A percentile compares a stretch with the other conserved stretches of the same genome.
Conservation (phyloP, 2,329 filamentous ascomycete species). For the Sphaerulina musiva region DNA sequence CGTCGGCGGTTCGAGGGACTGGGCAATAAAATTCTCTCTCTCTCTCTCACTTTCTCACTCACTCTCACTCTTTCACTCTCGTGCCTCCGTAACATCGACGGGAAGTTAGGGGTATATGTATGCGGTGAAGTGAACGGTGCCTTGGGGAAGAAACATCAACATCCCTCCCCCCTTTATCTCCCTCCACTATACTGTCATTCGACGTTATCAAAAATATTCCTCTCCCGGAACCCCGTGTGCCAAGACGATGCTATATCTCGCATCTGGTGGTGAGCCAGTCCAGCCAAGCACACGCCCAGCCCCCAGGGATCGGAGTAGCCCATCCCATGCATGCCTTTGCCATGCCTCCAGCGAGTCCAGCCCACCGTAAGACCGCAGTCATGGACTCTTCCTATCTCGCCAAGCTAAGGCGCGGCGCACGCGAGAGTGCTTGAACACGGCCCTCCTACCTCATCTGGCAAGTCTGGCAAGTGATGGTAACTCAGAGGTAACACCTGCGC, state of each 20-base stretch:
- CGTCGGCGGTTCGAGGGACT: too few relatives aligned
- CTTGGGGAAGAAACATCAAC: too few relatives aligned
- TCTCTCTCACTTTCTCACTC: too few relatives aligned
- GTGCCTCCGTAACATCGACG: too few relatives aligned
- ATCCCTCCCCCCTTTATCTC: too few relatives aligned
- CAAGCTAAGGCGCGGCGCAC: not conserved
- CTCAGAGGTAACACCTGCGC: not conserved
- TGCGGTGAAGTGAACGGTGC: too few relatives aligned
- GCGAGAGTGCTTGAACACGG: constrained; percentile 5
- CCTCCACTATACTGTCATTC: too few relatives aligned
- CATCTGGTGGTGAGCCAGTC: constrained; percentile 6
- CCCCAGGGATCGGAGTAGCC: constrained; percentile 1
- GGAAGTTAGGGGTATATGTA: too few relatives aligned
- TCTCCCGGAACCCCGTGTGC: not conserved
- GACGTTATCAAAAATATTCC: too few relatives aligned
- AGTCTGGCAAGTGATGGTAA: not conserved
- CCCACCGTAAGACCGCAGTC: not conserved
- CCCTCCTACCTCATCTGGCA: not conserved
- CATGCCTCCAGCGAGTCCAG: not conserved
- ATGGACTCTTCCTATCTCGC: constrained; percentile 6
- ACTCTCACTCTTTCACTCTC: too few relatives aligned
- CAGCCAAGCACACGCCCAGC: constrained; percentile 1
- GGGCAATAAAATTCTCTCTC: too few relatives aligned
- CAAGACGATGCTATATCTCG: not conserved
- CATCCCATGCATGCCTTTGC: not conserved